Percentiles rank a stretch among this genome's conserved stretches.
Evolutionary conservation across 1,284 basidiomycete genomes (phyloP).

Genomic region (Neolentinus lepideus): DNA sequence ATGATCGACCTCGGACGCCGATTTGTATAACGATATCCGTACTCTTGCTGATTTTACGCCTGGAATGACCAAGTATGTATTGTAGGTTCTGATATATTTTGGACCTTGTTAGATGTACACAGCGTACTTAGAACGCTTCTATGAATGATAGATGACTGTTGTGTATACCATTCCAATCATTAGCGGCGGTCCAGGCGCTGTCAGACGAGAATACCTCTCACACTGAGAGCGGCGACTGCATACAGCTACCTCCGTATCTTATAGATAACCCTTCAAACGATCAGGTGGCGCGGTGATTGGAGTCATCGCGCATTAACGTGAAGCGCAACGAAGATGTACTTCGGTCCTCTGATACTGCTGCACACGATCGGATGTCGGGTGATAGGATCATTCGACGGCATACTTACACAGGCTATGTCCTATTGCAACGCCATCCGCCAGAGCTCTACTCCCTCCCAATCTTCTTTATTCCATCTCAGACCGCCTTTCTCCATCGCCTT

Average conservation of each 20-base stretch:
- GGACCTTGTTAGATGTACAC: too few relatives aligned
- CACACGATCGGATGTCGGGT: too few relatives aligned
- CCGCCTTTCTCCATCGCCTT: constrained; percentile 57
- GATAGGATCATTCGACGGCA: too few relatives aligned
- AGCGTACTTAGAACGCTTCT: too few relatives aligned
- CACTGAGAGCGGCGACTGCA: too few relatives aligned
- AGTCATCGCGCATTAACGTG: not conserved
- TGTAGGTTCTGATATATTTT: not conserved
- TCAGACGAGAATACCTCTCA: too few relatives aligned
- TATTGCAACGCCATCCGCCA: constrained; percentile 41
- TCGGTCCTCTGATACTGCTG: not conserved
- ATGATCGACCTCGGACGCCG: not conserved
- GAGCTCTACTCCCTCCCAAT: constrained; percentile 74
- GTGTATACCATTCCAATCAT: too few relatives aligned
- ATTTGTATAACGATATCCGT: not conserved
- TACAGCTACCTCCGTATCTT: too few relatives aligned
- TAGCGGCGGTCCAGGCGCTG: too few relatives aligned
- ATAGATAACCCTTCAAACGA: not conserved
- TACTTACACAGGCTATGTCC: not conserved
- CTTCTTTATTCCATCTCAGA: constrained; percentile 50
- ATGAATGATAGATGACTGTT: too few relatives aligned
- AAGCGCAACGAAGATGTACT: not conserved
- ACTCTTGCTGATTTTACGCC: not conserved
- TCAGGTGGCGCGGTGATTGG: not conserved
- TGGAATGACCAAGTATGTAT: not conserved